These are phyloP conservation scores for Wickerhamomyces bovis DNA, from an alignment of 805 yeast genomes.

Conservation along the genomic window DNA sequence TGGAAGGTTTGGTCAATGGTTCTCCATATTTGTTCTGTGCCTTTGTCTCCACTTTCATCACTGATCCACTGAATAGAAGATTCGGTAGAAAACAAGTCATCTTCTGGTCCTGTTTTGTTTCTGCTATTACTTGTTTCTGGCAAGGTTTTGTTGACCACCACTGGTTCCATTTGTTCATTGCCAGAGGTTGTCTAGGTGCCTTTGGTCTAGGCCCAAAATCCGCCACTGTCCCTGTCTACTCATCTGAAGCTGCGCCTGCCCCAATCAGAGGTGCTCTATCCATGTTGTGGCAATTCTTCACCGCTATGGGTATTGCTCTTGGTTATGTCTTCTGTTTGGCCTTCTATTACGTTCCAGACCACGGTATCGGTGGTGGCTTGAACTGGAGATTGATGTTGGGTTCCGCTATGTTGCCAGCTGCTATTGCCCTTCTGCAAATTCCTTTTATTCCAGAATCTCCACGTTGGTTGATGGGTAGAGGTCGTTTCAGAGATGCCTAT, in stretches of 20 bases:
- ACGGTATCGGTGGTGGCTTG: slow-evolving; percentile 33
- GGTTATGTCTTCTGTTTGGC: slow-evolving; percentile 65
- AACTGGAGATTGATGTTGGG: slow-evolving; percentile 71
- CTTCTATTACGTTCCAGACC: slow-evolving; percentile 45
- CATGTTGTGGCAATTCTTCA: slow-evolving; percentile 72
- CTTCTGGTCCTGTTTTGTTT: slow-evolving; percentile 54
- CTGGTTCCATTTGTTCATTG: slow-evolving; percentile 66
- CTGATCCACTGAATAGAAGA: slow-evolving; percentile 50
- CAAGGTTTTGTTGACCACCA: slow-evolving; percentile 48
- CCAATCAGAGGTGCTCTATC: slow-evolving; percentile 60
- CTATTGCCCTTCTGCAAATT: slow-evolving; percentile 51
- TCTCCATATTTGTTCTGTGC: slow-evolving; percentile 68
- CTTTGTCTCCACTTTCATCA: slow-evolving; percentile 53
- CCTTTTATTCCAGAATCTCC: slow-evolving; percentile 73
- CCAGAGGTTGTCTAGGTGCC: slow-evolving; percentile 54
- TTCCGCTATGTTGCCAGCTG: slow-evolving; percentile 62
- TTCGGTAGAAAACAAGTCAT: slow-evolving; percentile 65
- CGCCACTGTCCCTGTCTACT: slow-evolving; percentile 71
- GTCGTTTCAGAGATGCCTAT: slow-evolving; percentile 53
- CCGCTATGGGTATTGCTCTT: slow-evolving; percentile 69
- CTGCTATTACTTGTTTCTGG: slow-evolving; percentile 62
- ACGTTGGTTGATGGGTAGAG: slow-evolving; percentile 72
- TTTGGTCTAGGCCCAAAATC: slow-evolving; percentile 68
- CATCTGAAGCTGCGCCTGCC: slow-evolving; percentile 61
- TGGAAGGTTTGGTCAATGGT: slow-evolving; percentile 59